A percentile compares a stretch with the other conserved stretches of the same genome.
Conservation (phyloP, 225 moss, liverwort and hornwort species). For the Pleurozium schreberi region DNA sequence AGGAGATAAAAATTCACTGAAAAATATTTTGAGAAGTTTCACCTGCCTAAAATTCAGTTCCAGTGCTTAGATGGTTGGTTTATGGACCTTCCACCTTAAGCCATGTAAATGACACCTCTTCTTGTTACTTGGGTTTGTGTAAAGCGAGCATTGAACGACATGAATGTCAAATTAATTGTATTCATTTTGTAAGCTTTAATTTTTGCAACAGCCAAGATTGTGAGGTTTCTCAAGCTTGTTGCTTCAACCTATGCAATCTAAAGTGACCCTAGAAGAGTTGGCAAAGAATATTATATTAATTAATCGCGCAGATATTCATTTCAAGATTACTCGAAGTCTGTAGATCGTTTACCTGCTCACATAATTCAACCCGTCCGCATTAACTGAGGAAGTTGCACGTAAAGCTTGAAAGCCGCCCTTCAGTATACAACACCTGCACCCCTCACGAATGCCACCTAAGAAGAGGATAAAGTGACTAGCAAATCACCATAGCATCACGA, state of each 20-base stretch:
- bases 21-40: no score
- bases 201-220: not conserved
- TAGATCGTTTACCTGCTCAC: slow-evolving; percentile 55
- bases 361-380: slow-evolving; percentile 43
- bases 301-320: not conserved
- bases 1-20: no score
- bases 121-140: not conserved
- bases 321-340: not conserved
- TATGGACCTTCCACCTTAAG: no score
- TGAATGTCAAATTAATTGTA: not conserved
- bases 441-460: not conserved
- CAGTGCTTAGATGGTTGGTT: no score
- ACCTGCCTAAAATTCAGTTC: no score
- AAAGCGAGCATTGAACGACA: not conserved
- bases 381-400: slow-evolving; percentile 16
- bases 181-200: not conserved
- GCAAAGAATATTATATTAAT: not conserved
- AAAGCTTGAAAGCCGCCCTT: slow-evolving; percentile 67
- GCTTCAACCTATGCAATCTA: not conserved
- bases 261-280: not conserved
- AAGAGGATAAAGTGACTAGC: not conserved
- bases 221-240: not conserved
- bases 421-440: slow-evolving; percentile 66
- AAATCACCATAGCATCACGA: not conserved
- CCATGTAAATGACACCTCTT: not conserved